Base-by-base conservation (phyloP, 2,329 filamentous ascomycete species). In the Hypoxylon sp. region DNA sequence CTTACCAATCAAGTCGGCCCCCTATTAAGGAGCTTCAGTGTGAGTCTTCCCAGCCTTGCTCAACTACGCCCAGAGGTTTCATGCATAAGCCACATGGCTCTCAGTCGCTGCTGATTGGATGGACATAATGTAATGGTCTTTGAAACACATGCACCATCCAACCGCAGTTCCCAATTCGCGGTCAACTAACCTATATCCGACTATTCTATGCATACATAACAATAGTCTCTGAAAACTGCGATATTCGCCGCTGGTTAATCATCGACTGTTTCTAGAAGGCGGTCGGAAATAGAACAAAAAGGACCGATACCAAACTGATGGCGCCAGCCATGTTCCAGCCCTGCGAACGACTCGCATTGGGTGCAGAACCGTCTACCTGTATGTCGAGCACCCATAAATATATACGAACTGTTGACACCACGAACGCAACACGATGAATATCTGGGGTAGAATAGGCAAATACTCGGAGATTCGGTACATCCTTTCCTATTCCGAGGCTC, bases 21-120 rank as follows among this genome's bases (percentile, higher is more conserved):
- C 35, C 48, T 24, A 17, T 48, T 48, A n/a, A n/a, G n/a, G n/a
- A n/a, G n/a, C n/a, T 17, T 18, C 40, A 18, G 8, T 11, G 17
- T n/a, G n/a, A n/a, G 21, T 31, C 13, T 50, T 35, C 45, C 54
- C 57, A 63, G 57, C 57, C 57, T 63, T 27, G 26, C 55, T 48
- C 18, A 24, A 17, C 35, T 17, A 33, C 18, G n/a, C 15, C 17
- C 18, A n/a, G 38, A 18, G 4, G 35, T 37, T 43, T 24, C 37
- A 54, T 62, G 55, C 55, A 62, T 40, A 18, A 56, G 46, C 42
- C 53, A 63, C 53, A 60, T 63, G 46, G 55, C 35, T 54, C 21
- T 23, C 35, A 50, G 17, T 33, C 33, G 42, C 35, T 26, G 13
- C 29, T 21, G 21, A n/a, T 41, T 49, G 24, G 46, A 15, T 41